Conservation (phyloP, 805 yeast species). For the Dipodascus albidus region DNA sequence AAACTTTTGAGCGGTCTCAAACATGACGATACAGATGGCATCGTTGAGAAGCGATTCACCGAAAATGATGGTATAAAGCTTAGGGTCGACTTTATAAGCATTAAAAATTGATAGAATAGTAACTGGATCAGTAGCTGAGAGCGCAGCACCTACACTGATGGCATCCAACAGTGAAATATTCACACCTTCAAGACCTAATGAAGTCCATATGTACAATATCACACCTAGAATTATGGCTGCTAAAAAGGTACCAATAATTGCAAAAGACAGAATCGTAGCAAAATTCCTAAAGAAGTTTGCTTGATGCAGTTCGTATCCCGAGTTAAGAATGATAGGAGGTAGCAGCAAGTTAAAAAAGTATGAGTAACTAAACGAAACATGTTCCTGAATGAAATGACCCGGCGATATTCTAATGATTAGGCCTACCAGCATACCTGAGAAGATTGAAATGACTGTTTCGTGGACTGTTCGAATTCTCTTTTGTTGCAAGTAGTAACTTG, state of each 20-base stretch:
- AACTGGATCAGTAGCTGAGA: conserved; percentile 97
- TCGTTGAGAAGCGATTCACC: conserved; percentile 94
- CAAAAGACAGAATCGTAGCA: conserved; percentile 83
- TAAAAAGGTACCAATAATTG: conserved; percentile 93
- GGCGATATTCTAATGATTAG: conserved; percentile 81
- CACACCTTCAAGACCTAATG: conserved; percentile 81
- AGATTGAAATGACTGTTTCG: conserved; percentile 91
- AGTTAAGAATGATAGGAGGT: conserved; percentile 93
- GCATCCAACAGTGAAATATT: conserved; percentile 93
- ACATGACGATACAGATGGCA: conserved; percentile 98
- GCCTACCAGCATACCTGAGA: conserved; percentile 95
- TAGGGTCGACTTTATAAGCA: conserved; percentile 96
- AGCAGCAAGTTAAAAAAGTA: conserved; percentile 87
- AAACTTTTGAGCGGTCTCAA: conserved; percentile 94
- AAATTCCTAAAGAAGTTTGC: conserved; percentile 89
- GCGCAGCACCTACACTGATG: conserved; percentile 91
- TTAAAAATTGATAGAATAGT: conserved; percentile 93
- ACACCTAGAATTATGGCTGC: conserved; percentile 87
- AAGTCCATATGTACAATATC: conserved; percentile 80
- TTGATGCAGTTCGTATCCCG: conserved; percentile 95
- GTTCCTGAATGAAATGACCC: conserved; percentile 94
- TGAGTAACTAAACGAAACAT: conserved; percentile 87
- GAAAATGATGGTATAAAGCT: conserved; percentile 89
- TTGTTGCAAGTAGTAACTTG: conserved; percentile 85
- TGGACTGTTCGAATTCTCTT: conserved; percentile 90